phyloP scores from a whole-genome alignment of 768 basidiomycete species.

The Asterophora lycoperdoides region DNA sequence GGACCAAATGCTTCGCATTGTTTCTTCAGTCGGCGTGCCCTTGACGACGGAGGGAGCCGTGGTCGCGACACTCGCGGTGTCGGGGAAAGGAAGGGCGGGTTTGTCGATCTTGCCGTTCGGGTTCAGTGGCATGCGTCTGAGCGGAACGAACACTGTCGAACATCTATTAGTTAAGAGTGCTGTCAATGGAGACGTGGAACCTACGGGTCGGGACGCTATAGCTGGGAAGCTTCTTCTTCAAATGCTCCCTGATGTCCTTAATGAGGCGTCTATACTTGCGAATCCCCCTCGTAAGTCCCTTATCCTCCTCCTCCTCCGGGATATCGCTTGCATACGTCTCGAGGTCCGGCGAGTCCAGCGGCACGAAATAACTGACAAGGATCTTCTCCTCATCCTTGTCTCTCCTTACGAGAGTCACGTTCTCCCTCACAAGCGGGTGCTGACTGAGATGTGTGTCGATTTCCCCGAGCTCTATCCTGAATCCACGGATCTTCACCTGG shows the following conservation, averaged over 20 bases:
- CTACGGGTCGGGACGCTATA: conserved; percentile 89
- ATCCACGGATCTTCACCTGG: conserved; percentile 98
- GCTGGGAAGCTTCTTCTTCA: conserved; percentile 94
- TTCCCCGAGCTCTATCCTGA: conserved; percentile 97
- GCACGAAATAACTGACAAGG: conserved; percentile 95
- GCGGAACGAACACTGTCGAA: conserved; percentile 84
- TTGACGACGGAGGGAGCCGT: conserved; percentile 30
- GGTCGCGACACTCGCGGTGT: conserved; percentile 71
- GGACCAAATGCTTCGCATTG: conserved; percentile 82
- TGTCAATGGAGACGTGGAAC: conserved; percentile 27
- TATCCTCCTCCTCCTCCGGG: conserved; percentile 49
- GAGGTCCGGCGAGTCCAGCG: conserved; percentile 64
- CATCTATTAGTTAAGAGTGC: not conserved
- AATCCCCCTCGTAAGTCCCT: conserved; percentile 69
- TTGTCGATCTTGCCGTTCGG: conserved; percentile 99
- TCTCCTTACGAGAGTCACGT: conserved; percentile 92
- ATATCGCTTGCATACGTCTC: conserved; percentile 70
- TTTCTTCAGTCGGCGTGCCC: conserved; percentile 69
- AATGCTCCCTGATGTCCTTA: conserved; percentile 89
- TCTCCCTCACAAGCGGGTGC: conserved; percentile 92
- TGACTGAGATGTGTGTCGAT: conserved; percentile 95
- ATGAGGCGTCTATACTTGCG: conserved; percentile 83
- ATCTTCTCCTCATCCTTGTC: conserved; percentile 99
- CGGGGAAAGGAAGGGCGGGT: conserved; percentile 96
- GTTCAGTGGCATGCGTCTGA: conserved; percentile 94